Evolutionary conservation across 1,284 basidiomycete genomes (phyloP).

Genomic region (Cutaneotrichosporon cutaneum): DNA sequence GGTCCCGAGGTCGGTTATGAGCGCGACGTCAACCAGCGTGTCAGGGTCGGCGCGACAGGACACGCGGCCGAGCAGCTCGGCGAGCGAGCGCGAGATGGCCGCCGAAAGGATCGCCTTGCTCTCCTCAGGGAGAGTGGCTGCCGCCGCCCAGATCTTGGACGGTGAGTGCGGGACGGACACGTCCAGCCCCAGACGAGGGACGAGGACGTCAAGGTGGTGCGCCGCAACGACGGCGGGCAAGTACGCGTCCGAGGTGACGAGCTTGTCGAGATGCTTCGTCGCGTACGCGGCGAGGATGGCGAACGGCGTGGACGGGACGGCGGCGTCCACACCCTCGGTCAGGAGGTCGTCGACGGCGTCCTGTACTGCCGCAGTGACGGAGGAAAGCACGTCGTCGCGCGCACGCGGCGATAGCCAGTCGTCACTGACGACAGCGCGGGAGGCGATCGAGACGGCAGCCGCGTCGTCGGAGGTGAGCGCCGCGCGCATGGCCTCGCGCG

Average conservation of each 20-base stretch:
- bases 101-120: slow-evolving; percentile 23
- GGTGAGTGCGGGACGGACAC: slow-evolving; percentile 10
- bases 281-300: slow-evolving; percentile 42
- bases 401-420: slow-evolving; percentile 33
- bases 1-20: slow-evolving; percentile 30
- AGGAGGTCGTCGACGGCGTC: slow-evolving; percentile 54
- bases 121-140: slow-evolving; percentile 14
- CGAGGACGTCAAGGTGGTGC: slow-evolving; percentile 40
- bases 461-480: slow-evolving; percentile 29
- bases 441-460: slow-evolving; percentile 24
- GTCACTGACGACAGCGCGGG: slow-evolving; percentile 17
- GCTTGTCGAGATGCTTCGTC: slow-evolving; percentile 23
- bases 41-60: slow-evolving; percentile 36
- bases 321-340: slow-evolving; percentile 2
- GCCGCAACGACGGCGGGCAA: slow-evolving; percentile 35
- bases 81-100: slow-evolving; percentile 30
- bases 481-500: slow-evolving; percentile 34
- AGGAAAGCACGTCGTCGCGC: slow-evolving; percentile 34
- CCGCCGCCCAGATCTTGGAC: slow-evolving; percentile 28
- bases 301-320: slow-evolving; percentile 22
- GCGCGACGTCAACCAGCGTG: slow-evolving; percentile 42
- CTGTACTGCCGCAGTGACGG: slow-evolving; percentile 56
- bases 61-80: slow-evolving; percentile 28
- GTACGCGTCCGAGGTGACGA: slow-evolving; percentile 36
- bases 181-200: slow-evolving; percentile 28